phyloP scores from a whole-genome alignment of 495 filamentous ascomycete species.

The Barbatosphaeria neglecta region DNA sequence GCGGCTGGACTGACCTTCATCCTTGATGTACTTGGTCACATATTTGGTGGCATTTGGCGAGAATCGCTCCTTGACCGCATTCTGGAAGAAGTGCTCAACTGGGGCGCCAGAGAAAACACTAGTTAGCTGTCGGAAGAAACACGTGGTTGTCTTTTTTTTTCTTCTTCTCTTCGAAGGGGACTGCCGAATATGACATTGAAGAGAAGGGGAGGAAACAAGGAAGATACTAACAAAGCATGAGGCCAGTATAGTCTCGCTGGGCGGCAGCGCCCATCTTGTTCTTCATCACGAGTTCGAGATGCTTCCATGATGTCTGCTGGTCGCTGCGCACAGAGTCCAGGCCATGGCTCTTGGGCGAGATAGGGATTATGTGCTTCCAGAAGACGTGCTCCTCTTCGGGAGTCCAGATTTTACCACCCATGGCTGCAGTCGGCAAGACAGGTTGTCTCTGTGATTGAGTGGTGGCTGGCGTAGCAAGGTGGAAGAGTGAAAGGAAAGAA shows the following conservation, averaged over 20 bases:
- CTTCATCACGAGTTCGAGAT: slow-evolving; percentile 20
- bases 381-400: slow-evolving; percentile 25
- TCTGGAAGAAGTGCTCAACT: slow-evolving; percentile 38
- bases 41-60: slow-evolving; percentile 19
- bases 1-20: not conserved
- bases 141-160: no score
- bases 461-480: no score
- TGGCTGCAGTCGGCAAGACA: slow-evolving; percentile 5
- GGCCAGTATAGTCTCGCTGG: slow-evolving; percentile 21
- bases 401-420: slow-evolving; percentile 32
- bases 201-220: not conserved
- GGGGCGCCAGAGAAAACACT: not conserved
- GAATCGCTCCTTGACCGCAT: slow-evolving; percentile 13
- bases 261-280: slow-evolving; percentile 10
- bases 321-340: slow-evolving; percentile 6
- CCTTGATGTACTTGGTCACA: slow-evolving; percentile 12
- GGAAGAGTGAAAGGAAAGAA: no score
- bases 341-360: slow-evolving; percentile 23
- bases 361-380: slow-evolving; percentile 24
- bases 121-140: no score
- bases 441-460: not conserved
- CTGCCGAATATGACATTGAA: no score
- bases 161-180: no score
- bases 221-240: slow-evolving; percentile 24
- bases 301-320: slow-evolving; percentile 16